Percentiles rank a stretch among this genome's conserved stretches.
Evolutionary conservation across 2,329 filamentous ascomycete species (phyloP).

Genomic region (Talaromyces funiculosus): DNA sequence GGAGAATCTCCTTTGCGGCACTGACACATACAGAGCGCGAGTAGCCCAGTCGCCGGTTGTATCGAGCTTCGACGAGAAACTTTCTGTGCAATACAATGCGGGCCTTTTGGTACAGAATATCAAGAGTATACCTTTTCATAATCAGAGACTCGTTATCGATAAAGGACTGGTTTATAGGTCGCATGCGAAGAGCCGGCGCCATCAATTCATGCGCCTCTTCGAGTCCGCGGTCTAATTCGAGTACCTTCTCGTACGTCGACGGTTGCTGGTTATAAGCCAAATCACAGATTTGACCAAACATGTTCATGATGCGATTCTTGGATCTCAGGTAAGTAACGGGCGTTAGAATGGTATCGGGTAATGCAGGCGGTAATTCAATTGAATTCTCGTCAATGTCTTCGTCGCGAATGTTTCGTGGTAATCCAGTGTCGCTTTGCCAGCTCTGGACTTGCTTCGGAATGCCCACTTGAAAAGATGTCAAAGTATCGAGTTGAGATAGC

Average conservation of each 20-base stretch:
- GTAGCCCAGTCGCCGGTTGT: slow-evolving; percentile 29
- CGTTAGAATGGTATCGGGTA: slow-evolving; percentile 50
- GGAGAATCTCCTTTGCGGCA: slow-evolving; percentile 42
- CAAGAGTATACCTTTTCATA: slow-evolving; percentile 48
- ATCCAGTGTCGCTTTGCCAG: slow-evolving; percentile 53
- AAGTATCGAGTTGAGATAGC: slow-evolving; percentile 50
- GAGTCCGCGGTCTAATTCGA: slow-evolving; percentile 26
- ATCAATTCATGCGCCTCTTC: slow-evolving; percentile 19
- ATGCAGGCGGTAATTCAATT: slow-evolving; percentile 45
- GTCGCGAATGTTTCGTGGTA: slow-evolving; percentile 55
- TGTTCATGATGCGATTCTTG: slow-evolving; percentile 26
- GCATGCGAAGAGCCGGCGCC: slow-evolving; percentile 15
- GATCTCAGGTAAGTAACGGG: slow-evolving; percentile 32
- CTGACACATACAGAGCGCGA: slow-evolving; percentile 43
- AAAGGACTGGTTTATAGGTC: slow-evolving; percentile 29
- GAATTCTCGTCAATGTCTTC: slow-evolving; percentile 52
- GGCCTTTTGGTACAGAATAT: slow-evolving; percentile 46
- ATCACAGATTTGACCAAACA: slow-evolving; percentile 29
- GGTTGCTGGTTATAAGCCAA: slow-evolving; percentile 26
- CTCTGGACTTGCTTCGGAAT: slow-evolving; percentile 55
- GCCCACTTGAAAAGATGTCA: slow-evolving; percentile 59
- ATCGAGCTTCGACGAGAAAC: slow-evolving; percentile 37
- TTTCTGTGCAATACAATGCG: slow-evolving; percentile 48
- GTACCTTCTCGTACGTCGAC: slow-evolving; percentile 27
- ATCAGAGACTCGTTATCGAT: slow-evolving; percentile 44